phyloP scores from a whole-genome alignment of 2,329 filamentous ascomycete genomes.

The Coniochaeta pulveracea region DNA sequence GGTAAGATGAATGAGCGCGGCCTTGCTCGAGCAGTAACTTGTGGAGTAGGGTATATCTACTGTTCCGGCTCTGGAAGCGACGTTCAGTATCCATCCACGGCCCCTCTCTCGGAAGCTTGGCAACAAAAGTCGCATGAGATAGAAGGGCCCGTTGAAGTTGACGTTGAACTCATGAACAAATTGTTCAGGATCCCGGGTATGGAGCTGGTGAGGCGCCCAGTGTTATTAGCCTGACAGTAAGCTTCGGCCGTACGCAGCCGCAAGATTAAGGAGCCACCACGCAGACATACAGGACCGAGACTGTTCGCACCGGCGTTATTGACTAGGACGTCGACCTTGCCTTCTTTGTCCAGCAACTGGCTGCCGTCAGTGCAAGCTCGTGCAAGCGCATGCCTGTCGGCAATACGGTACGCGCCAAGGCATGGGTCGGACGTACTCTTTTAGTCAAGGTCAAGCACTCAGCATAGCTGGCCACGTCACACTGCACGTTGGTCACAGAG shows the following conservation, averaged over 20 bases:
- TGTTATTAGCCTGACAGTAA: not conserved
- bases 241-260: not conserved
- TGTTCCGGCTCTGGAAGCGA: conserved; percentile 18
- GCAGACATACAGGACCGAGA: conserved; percentile 12
- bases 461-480: conserved; percentile 15
- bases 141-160: conserved; percentile 19
- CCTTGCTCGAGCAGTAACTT: conserved; percentile 21
- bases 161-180: conserved; percentile 18
- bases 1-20: conserved; percentile 19
- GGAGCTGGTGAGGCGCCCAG: conserved; percentile 7
- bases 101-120: conserved; percentile 14
- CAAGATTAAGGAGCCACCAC: not conserved
- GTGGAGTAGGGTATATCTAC: conserved; percentile 17
- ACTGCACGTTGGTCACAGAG: conserved; percentile 12
- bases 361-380: no score
- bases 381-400: not conserved
- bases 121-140: conserved; percentile 17
- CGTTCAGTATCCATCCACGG: conserved; percentile 18
- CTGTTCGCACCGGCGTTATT: conserved; percentile 20
- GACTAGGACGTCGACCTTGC: conserved; percentile 15
- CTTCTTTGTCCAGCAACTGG: conserved; percentile 10
- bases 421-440: conserved; percentile 8
- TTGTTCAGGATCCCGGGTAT: conserved; percentile 14
- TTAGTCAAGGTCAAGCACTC: conserved; percentile 14
- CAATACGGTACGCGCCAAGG: not conserved